Conservation (phyloP, 805 yeast species). For the Spathaspora boniae region DNA sequence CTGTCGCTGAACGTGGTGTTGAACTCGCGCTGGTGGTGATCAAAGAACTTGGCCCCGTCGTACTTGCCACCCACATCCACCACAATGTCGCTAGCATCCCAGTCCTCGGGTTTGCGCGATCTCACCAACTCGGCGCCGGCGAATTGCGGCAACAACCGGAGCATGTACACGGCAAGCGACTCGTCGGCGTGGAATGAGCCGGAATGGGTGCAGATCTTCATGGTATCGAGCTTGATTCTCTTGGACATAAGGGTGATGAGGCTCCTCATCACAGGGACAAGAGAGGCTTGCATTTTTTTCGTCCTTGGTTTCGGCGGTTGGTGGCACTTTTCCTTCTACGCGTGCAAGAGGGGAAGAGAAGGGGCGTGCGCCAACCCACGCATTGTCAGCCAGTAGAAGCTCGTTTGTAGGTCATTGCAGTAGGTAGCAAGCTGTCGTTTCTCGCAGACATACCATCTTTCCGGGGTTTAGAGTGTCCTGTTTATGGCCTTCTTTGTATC, state of each 20-base stretch:
- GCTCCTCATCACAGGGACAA: not conserved
- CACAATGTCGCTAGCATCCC: slow-evolving; percentile 87
- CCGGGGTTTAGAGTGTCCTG: too few species aligned
- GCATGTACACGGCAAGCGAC: slow-evolving; percentile 86
- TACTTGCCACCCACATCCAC: slow-evolving; percentile 94
- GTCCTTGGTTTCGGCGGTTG: too few species aligned
- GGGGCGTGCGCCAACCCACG: too few species aligned
- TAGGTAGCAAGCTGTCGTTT: too few species aligned
- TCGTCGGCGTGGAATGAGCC: slow-evolving; percentile 98
- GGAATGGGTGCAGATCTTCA: slow-evolving; percentile 81
- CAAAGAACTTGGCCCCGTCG: slow-evolving; percentile 81
- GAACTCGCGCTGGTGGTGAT: slow-evolving; percentile 96
- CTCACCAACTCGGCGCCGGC: slow-evolving; percentile 67
- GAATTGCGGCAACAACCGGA: slow-evolving; percentile 67
- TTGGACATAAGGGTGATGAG: slow-evolving; percentile 12
- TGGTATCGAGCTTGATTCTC: slow-evolving; percentile 13
- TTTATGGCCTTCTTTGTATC: too few species aligned
- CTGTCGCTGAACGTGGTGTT: slow-evolving; percentile 62
- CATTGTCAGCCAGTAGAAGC: too few species aligned
- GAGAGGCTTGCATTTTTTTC: too few species aligned
- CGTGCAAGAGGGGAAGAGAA: not conserved
- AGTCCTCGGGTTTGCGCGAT: slow-evolving; percentile 75
- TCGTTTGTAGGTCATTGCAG: too few species aligned
- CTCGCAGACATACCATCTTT: too few species aligned
- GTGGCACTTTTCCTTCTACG: too few species aligned